Evolutionary conservation across 495 filamentous ascomycete genomes (phyloP).

Genomic region (Xylaria sp.): DNA sequence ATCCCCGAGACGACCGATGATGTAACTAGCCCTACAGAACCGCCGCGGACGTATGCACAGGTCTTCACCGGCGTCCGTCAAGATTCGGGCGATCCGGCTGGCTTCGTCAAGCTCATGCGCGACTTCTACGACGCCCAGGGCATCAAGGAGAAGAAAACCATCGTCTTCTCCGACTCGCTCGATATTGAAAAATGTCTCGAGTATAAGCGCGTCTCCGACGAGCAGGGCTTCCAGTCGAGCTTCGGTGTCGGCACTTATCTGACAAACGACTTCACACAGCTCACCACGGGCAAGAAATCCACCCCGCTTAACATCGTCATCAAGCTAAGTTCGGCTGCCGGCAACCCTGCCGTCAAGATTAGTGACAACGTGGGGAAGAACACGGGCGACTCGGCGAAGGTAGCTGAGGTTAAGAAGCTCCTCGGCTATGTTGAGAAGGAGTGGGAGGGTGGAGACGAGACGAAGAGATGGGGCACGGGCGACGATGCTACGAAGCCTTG

Average conservation of each 20-base stretch:
- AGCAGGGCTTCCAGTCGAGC: conserved; percentile 77
- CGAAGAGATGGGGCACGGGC: conserved; percentile 71
- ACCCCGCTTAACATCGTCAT: conserved; percentile 97
- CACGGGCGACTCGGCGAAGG: conserved; percentile 80
- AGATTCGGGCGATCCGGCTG: conserved; percentile 88
- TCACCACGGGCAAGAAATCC: conserved; percentile 76
- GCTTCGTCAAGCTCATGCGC: conserved; percentile 82
- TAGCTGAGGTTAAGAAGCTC: conserved; percentile 81
- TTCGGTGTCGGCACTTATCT: conserved; percentile 97
- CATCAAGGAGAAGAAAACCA: conserved; percentile 82
- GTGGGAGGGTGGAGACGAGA: conserved; percentile 87
- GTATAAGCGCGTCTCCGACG: conserved; percentile 83
- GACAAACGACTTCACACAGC: conserved; percentile 85
- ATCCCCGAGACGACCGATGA: conserved; percentile 34
- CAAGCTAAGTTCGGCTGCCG: conserved; percentile 85
- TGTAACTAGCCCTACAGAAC: conserved; percentile 10
- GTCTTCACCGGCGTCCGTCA: conserved; percentile 89
- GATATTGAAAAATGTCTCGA: conserved; percentile 89
- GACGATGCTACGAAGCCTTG: background rate
- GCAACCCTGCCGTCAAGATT: conserved; percentile 89
- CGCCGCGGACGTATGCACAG: conserved; percentile 74
- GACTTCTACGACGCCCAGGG: conserved; percentile 81
- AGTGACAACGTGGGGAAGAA: conserved; percentile 98
- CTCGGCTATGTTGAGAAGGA: conserved; percentile 84
- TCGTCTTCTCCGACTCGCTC: conserved; percentile 97